Base-by-base conservation (phyloP, 2,329 filamentous ascomycete species). In the Alternaria alternata region DNA sequence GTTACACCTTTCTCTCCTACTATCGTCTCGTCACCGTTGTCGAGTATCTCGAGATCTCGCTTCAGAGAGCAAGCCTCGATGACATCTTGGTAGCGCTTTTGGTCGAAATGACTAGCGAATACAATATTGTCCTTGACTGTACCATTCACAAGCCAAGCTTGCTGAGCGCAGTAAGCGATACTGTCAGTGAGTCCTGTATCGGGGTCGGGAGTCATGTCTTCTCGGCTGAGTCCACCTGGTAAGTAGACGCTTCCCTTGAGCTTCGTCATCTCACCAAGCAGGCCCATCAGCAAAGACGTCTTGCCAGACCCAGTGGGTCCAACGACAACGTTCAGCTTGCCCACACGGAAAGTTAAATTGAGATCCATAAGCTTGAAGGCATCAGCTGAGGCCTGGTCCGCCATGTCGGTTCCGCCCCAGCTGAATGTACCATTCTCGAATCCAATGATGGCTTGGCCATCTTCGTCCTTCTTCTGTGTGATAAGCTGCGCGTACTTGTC, bases 1-100 rank as follows among this genome's bases (percentile, higher is more conserved):
- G 94, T 94, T 63, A 99, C 97, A 34, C 95, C 95, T 80, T 98
- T 99, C 77, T 99, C 95, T 52, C 95, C 95, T 32, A 99, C 95
- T 22, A 97, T 82, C 0, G 95, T 98, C 78, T 96, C 88, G 75
- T 99, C 95, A 41, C 95, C 95, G 61, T 90, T 89, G 76, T 97
- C 94, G 2, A 99, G 87, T 42, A 98, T 97, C 65, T 96, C 88
- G 14, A 99, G 84, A 76, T 99, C 95, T 54, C 92, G 90, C 76
- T 97, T 91, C 56, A 99, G 82, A 3, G 93, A 94, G 78, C 95
- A 99, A 38, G 94, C 94, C 41, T 93, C 87, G 64, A 99, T 89
- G 38, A 99, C 95, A 54, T 94, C 87, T 66, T 89, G 88, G 79
- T 99, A 99, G 51, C 94, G 87, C 73, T 89, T 86, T 70, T 94